Evolutionary conservation across 257 asterid genomes (phyloP).

Genomic region (Apocynum venetum): DNA sequence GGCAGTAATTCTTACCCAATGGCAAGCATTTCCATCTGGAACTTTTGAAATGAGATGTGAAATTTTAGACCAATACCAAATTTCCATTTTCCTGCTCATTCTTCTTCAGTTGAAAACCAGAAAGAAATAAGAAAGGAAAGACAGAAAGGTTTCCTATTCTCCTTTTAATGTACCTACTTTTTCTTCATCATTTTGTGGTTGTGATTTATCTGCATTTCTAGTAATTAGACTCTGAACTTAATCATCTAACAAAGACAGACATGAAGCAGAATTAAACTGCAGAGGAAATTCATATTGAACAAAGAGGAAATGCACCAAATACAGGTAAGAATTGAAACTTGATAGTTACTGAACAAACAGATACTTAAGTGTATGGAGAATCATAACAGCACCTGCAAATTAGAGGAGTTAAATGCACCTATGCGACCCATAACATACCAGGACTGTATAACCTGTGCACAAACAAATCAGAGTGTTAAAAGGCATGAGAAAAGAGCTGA

Average conservation of each 20-base stretch:
- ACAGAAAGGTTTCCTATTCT: background rate
- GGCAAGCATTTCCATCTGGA: background rate
- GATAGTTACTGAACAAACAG: background rate
- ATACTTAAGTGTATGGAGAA: background rate
- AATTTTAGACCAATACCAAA: background rate
- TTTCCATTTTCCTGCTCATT: background rate
- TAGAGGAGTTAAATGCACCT: slow-evolving; percentile 82
- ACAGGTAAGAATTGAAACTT: background rate
- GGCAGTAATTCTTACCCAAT: background rate
- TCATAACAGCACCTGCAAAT: slow-evolving; percentile 61
- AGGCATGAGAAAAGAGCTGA: background rate
- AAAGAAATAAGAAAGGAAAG: background rate
- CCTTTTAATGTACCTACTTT: background rate
- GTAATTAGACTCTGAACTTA: background rate
- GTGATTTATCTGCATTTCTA: background rate
- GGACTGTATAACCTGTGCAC: slow-evolving; percentile 78
- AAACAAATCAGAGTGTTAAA: slow-evolving; percentile 5
- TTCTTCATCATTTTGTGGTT: background rate
- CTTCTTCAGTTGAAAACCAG: background rate
- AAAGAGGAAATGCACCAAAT: background rate
- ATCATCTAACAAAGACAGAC: background rate
- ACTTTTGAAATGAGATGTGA: background rate
- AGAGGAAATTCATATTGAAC: background rate
- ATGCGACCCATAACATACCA: slow-evolving; percentile 98
- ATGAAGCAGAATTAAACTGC: background rate